A percentile compares a stretch with the other conserved stretches of the same genome.
These are phyloP conservation scores for Sporothrix dimorphospora DNA, from an alignment of 2,329 filamentous ascomycete genomes.

Conservation along the genomic window DNA sequence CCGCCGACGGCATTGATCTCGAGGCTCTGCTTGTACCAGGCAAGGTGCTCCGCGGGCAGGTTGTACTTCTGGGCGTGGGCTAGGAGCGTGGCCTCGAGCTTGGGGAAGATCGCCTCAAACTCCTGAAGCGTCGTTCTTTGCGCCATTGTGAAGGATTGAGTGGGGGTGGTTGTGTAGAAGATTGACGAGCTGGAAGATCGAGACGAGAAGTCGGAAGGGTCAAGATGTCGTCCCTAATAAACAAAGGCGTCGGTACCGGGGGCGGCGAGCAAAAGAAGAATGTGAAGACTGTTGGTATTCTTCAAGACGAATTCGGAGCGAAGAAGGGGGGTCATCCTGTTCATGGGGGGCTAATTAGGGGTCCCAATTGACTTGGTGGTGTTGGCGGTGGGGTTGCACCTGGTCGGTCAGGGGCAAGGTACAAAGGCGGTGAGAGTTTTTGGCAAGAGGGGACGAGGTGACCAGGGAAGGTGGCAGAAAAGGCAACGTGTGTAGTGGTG, in stretches of 20 bases:
- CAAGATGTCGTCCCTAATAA: neutral
- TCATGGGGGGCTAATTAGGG: neutral
- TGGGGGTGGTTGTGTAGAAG: neutral
- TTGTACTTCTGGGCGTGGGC: slow-evolving; percentile 81
- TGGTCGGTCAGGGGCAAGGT: neutral
- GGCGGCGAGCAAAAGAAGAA: neutral
- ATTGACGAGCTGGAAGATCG: neutral
- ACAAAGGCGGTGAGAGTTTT: slow-evolving; percentile 28
- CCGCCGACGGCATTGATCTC: slow-evolving; percentile 87
- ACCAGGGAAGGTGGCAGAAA: slow-evolving; percentile 10
- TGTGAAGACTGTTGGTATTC: slow-evolving; percentile 16
- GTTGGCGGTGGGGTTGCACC: slow-evolving; percentile 5
- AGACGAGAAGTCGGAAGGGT: neutral
- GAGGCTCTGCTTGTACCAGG: slow-evolving; percentile 90
- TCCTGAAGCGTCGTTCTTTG: slow-evolving; percentile 78
- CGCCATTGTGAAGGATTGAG: slow-evolving; percentile 49
- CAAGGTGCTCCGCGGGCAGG: slow-evolving; percentile 75
- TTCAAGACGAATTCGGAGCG: slow-evolving; percentile 12
- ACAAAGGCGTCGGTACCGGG: slow-evolving; percentile 1
- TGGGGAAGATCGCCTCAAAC: slow-evolving; percentile 89
- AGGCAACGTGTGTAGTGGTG: neutral
- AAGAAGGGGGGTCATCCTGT: neutral
- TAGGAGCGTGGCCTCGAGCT: slow-evolving; percentile 79
- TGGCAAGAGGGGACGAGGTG: neutral
- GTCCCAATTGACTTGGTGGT: slow-evolving; percentile 1